phyloP scores from a whole-genome alignment of 2,329 filamentous ascomycete genomes.

The Monosporascus sp. region DNA sequence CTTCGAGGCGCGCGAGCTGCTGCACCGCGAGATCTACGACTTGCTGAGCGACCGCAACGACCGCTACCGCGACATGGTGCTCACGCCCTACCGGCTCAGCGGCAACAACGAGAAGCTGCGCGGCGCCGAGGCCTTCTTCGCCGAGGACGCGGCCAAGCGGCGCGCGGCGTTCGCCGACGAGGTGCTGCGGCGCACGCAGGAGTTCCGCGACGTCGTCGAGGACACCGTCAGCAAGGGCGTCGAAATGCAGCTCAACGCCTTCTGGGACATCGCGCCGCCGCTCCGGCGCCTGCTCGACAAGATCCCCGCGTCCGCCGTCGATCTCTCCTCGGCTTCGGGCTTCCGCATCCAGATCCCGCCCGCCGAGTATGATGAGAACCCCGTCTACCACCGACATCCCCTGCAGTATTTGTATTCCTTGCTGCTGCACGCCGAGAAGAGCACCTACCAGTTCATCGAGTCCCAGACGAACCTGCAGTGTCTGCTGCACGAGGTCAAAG shows the following conservation, averaged over 20 bases:
- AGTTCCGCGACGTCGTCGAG: conserved; percentile 75
- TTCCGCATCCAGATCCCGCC: conserved; percentile 75
- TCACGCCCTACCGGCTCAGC: conserved; percentile 72
- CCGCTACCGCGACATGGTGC: conserved; percentile 77
- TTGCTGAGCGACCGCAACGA: conserved; percentile 80
- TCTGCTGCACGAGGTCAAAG: conserved; percentile 84
- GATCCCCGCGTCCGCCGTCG: conserved; percentile 55
- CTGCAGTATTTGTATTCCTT: conserved; percentile 87
- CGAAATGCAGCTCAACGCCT: conserved; percentile 85
- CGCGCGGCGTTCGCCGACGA: conserved; percentile 66
- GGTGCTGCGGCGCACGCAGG: conserved; percentile 65
- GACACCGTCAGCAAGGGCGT: conserved; percentile 82
- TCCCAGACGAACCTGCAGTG: conserved; percentile 87
- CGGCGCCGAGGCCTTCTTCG: conserved; percentile 77
- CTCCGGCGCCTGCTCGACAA: conserved; percentile 74
- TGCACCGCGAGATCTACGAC: conserved; percentile 82
- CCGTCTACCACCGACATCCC: conserved; percentile 72
- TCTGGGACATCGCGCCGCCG: conserved; percentile 94
- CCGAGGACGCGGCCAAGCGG: conserved; percentile 68
- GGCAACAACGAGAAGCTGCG: conserved; percentile 74
- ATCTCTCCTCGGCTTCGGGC: conserved; percentile 12
- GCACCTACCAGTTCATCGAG: conserved; percentile 95
- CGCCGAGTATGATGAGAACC: conserved; percentile 80
- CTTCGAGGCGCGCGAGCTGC: conserved; percentile 84
- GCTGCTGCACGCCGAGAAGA: conserved; percentile 82